Evolutionary conservation across 495 filamentous ascomycete genomes (phyloP).

Genomic region (Trichoderma gamsii): DNA sequence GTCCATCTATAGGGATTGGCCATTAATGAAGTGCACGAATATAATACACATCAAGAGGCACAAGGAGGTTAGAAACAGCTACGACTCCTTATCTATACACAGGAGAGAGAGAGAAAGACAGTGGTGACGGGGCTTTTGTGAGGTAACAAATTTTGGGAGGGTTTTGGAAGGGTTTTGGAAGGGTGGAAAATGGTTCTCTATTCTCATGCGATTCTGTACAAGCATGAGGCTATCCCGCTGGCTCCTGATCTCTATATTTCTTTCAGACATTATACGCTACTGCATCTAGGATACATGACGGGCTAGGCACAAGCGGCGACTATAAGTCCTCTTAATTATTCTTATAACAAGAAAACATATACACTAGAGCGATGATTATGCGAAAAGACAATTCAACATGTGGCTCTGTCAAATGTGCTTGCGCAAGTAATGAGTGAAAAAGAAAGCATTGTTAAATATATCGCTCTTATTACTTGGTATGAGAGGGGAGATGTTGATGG

Average conservation of each 20-base stretch:
- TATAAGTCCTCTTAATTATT: neutral
- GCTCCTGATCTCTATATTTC: neutral
- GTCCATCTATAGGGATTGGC: neutral
- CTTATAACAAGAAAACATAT: neutral
- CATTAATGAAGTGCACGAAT: slow-evolving; percentile 12
- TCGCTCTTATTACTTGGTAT: neutral
- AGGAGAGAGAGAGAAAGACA: neutral
- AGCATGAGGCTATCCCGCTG: neutral
- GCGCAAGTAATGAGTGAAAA: neutral
- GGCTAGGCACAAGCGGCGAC: neutral
- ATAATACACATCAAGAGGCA: neutral
- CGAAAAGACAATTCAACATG: neutral
- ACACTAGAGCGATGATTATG: neutral
- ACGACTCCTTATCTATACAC: neutral
- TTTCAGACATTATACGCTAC: neutral
- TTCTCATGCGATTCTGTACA: neutral
- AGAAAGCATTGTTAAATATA: neutral
- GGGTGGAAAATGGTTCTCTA: slow-evolving; percentile 3
- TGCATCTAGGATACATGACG: slow-evolving; percentile 3
- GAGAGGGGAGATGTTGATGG: neutral
- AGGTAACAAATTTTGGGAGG: neutral
- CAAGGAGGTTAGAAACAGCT: neutral
- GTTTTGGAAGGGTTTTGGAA: neutral
- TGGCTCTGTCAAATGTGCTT: neutral
- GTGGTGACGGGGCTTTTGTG: neutral